phyloP scores from a whole-genome alignment of 306 rosid genomes.

The Pterocarpus santalinus region DNA sequence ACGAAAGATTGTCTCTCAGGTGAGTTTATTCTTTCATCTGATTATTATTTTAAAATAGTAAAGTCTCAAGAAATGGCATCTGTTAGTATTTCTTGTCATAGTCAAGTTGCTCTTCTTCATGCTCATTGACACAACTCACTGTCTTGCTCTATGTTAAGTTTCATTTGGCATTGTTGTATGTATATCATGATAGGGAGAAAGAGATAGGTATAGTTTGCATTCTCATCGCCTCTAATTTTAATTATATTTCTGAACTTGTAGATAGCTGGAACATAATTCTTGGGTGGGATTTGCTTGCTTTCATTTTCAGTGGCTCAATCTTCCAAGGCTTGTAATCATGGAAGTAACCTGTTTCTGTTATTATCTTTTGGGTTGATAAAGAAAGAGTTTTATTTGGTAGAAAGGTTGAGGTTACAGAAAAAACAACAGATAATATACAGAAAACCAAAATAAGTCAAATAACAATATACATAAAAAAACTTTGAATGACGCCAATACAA shows the following conservation, averaged over 20 bases:
- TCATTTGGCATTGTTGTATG: conserved; percentile 10
- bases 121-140: not conserved
- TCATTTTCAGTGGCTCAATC: conserved; percentile 24
- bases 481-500: not conserved
- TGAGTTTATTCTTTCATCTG: conserved; percentile 34
- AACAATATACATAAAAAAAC: too few relatives aligned
- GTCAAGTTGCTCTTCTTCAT: conserved; percentile 37
- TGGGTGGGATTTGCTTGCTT: conserved; percentile 22
- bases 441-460: not conserved
- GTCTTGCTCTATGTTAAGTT: conserved; percentile 1
- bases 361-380: conserved; percentile 19
- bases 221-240: conserved; percentile 1
- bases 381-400: not conserved
- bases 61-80: not conserved
- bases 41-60: conserved; percentile 33
- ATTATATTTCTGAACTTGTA: conserved; percentile 25
- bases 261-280: conserved; percentile 21
- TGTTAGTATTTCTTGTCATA: conserved; percentile 27
- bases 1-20: conserved; percentile 96
- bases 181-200: not conserved
- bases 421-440: not conserved
- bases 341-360: conserved; percentile 17
- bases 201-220: not conserved
- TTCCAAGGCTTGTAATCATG: conserved; percentile 6
- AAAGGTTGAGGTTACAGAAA: not conserved